phyloP scores from a whole-genome alignment of 2,329 filamentous ascomycete species.

The Colletotrichum sojae region DNA sequence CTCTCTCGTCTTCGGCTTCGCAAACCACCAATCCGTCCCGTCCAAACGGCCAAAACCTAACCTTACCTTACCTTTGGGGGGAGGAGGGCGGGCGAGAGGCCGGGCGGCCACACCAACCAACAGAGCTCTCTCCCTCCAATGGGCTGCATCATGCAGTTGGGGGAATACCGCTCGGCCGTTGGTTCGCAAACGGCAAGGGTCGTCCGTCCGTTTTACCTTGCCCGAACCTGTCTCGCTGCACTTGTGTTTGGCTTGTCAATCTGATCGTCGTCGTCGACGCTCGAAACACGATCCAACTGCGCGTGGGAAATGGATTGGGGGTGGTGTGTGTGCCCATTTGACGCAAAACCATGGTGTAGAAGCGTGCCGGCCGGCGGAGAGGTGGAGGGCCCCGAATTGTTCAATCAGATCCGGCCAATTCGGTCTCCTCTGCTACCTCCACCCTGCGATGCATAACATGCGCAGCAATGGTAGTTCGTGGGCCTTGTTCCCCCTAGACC shows the following conservation, averaged over 20 bases:
- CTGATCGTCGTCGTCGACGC: constrained; percentile 14
- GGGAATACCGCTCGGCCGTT: constrained; percentile 7
- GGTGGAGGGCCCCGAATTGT: background rate
- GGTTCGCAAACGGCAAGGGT: background rate
- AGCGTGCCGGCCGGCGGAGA: background rate
- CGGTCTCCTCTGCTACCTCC: background rate
- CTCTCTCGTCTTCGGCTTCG: background rate
- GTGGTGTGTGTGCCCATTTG: too few species aligned
- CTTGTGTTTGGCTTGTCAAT: constrained; percentile 6
- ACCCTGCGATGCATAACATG: background rate
- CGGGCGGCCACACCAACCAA: constrained; percentile 1
- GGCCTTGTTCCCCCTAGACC: too few species aligned
- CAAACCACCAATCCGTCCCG: background rate
- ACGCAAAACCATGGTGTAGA: too few species aligned
- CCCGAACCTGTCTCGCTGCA: background rate
- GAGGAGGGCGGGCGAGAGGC: background rate
- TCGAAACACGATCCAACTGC: background rate
- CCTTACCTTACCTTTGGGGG: too few species aligned
- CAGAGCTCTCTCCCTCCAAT: background rate
- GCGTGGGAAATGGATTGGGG: too few species aligned
- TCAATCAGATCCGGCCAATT: constrained; percentile 11
- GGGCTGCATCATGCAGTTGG: constrained; percentile 10
- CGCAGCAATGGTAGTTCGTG: background rate
- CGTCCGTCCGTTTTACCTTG: background rate
- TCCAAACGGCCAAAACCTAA: background rate